A percentile compares a stretch with the other conserved stretches of the same genome.
phyloP scores from a whole-genome alignment of 306 rosid genomes.

The Hippophae tibetana region DNA sequence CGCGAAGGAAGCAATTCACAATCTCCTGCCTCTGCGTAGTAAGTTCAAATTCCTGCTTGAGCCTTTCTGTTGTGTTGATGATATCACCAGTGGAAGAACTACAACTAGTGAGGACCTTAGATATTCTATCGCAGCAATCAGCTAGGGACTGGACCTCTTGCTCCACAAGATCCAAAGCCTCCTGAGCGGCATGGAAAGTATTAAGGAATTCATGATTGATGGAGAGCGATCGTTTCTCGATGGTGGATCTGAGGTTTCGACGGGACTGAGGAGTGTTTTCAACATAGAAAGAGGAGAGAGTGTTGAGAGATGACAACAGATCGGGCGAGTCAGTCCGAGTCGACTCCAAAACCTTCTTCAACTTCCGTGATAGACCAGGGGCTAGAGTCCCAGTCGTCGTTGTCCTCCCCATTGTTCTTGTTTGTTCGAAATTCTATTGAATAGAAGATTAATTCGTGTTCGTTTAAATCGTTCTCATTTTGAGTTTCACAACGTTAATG shows the following conservation, averaged over 20 bases:
- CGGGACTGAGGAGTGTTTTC: constrained; percentile 84
- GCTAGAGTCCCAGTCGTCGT: constrained; percentile 33
- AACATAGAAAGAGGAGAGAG: constrained; percentile 76
- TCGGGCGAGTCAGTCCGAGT: constrained; percentile 71
- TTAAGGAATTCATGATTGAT: constrained; percentile 65
- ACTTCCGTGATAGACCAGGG: constrained; percentile 90
- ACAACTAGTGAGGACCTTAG: constrained; percentile 62
- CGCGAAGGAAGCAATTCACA: constrained; percentile 78
- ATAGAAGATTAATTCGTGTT: too few species aligned
- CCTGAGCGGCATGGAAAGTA: constrained; percentile 63
- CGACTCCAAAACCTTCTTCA: constrained; percentile 88
- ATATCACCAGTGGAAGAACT: constrained; percentile 82
- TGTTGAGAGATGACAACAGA: constrained; percentile 65
- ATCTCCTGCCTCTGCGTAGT: constrained; percentile 87
- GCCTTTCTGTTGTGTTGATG: constrained; percentile 80
- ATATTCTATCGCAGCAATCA: constrained; percentile 82
- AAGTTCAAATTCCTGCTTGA: constrained; percentile 64
- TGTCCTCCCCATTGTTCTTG: constrained; percentile 35
- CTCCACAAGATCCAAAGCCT: constrained; percentile 81
- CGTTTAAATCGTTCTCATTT: too few species aligned
- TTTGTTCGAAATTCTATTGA: too few species aligned
- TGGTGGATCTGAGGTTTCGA: constrained; percentile 83
- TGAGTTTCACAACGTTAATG: too few species aligned
- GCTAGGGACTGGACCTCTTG: constrained; percentile 57
- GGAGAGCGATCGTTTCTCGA: constrained; percentile 77